These are phyloP conservation scores for Paxillus rubicundulus DNA, from an alignment of 768 basidiomycete genomes.

Conservation along the genomic window DNA sequence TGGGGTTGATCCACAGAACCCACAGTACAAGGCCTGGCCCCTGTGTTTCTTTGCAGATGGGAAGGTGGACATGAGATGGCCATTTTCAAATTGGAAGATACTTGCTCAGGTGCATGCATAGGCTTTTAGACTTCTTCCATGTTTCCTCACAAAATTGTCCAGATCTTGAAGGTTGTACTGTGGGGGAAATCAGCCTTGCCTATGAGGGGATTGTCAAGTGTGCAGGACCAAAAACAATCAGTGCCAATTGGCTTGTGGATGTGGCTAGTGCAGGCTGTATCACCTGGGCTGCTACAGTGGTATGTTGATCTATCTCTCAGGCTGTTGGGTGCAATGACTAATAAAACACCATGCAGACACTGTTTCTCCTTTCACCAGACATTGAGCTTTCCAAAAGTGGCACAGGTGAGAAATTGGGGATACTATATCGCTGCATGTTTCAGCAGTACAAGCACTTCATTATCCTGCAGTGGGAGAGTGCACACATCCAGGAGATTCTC, in stretches of 20 bases:
- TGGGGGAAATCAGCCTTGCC: background rate
- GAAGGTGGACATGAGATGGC: too few relatives aligned
- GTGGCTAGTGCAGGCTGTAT: background rate
- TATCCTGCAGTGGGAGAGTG: background rate
- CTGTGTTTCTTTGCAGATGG: too few relatives aligned
- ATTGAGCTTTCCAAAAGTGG: background rate
- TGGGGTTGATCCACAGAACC: background rate
- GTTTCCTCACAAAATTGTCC: background rate
- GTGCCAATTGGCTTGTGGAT: background rate
- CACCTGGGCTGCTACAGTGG: background rate
- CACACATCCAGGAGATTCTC: background rate
- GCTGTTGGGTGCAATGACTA: too few relatives aligned
- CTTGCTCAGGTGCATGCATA: background rate
- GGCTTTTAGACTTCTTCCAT: too few relatives aligned
- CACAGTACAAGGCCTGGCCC: too few relatives aligned
- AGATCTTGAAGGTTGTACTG: slow-evolving; percentile 3
- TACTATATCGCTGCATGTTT: background rate
- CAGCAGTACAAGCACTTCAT: background rate
- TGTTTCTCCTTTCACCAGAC: background rate
- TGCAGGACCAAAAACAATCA: background rate
- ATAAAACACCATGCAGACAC: background rate
- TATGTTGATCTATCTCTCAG: background rate
- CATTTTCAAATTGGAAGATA: background rate
- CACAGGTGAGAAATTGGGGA: background rate
- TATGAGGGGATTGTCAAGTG: background rate